Evolutionary conservation across 306 rosid species (phyloP).

Genomic region (Cucurbita ficifolia): DNA sequence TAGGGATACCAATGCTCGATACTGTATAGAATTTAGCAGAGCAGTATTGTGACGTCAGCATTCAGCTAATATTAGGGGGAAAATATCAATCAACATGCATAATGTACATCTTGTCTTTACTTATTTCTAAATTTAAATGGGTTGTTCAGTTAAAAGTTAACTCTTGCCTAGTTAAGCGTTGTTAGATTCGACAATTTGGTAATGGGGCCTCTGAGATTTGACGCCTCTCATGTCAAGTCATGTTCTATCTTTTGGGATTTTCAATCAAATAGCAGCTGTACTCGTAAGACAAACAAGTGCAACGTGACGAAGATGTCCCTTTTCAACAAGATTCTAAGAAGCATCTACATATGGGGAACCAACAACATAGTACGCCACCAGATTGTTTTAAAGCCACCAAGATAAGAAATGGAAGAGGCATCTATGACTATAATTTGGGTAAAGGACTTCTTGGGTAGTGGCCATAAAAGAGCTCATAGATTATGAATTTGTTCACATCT

Average conservation of each 20-base stretch:
- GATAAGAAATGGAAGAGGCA: not conserved
- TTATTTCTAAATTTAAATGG: slow-evolving; percentile 17
- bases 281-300: slow-evolving; percentile 7
- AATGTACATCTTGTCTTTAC: slow-evolving; percentile 13
- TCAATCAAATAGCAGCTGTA: slow-evolving; percentile 13
- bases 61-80: slow-evolving; percentile 8
- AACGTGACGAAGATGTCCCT: not conserved
- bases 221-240: slow-evolving; percentile 19
- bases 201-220: slow-evolving; percentile 10
- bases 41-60: slow-evolving; percentile 6
- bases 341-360: slow-evolving; percentile 16
- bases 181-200: slow-evolving; percentile 17
- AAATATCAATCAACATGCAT: slow-evolving; percentile 14
- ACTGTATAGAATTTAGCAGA: not conserved
- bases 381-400: slow-evolving; percentile 9
- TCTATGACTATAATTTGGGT: not conserved
- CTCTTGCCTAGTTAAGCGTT: slow-evolving; percentile 8
- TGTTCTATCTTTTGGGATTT: slow-evolving; percentile 12
- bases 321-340: slow-evolving; percentile 9
- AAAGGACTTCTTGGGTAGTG: not conserved
- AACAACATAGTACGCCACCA: slow-evolving; percentile 14
- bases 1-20: slow-evolving; percentile 17
- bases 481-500: not conserved
- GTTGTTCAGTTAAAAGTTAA: slow-evolving; percentile 13
- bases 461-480: not conserved